Evolutionary conservation across 176 grass and related monocot species (phyloP).

Genomic region (Ensete ventricosum): DNA sequence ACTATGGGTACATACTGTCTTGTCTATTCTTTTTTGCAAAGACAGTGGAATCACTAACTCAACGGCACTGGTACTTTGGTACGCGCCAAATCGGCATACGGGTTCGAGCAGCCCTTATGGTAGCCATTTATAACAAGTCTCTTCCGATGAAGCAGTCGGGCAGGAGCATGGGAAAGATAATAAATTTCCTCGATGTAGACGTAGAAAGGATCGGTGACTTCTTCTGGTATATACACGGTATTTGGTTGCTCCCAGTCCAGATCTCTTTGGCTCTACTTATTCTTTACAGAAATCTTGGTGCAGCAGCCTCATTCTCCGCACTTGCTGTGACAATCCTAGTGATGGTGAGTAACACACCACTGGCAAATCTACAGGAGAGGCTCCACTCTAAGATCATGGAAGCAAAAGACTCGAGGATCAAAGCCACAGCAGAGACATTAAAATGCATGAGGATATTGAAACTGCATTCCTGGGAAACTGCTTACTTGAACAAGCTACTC

Average conservation of each 20-base stretch:
- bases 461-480: slow-evolving; percentile 77
- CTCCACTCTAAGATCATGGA: slow-evolving; percentile 80
- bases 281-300: slow-evolving; percentile 58
- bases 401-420: slow-evolving; percentile 76
- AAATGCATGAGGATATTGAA: slow-evolving; percentile 92
- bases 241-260: slow-evolving; percentile 80
- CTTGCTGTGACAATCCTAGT: slow-evolving; percentile 45
- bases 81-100: slow-evolving; percentile 57
- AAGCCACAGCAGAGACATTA: slow-evolving; percentile 63
- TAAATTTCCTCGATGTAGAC: slow-evolving; percentile 80
- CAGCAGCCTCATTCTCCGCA: slow-evolving; percentile 51
- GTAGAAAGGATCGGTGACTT: slow-evolving; percentile 76
- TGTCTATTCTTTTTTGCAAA: slow-evolving; percentile 68
- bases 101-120: slow-evolving; percentile 65
- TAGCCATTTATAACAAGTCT: slow-evolving; percentile 59
- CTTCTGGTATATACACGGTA: slow-evolving; percentile 79
- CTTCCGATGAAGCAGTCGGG: slow-evolving; percentile 54
- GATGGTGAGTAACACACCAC: slow-evolving; percentile 80
- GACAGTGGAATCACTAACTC: slow-evolving; percentile 77
- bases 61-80: slow-evolving; percentile 82
- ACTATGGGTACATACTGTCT: slow-evolving; percentile 46
- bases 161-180: slow-evolving; percentile 41
- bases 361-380: slow-evolving; percentile 52
- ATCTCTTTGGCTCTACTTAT: slow-evolving; percentile 61
- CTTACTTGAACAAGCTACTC: slow-evolving; percentile 60